Conservation (phyloP, 306 rosid genomes). For the Sophora flavescens region DNA sequence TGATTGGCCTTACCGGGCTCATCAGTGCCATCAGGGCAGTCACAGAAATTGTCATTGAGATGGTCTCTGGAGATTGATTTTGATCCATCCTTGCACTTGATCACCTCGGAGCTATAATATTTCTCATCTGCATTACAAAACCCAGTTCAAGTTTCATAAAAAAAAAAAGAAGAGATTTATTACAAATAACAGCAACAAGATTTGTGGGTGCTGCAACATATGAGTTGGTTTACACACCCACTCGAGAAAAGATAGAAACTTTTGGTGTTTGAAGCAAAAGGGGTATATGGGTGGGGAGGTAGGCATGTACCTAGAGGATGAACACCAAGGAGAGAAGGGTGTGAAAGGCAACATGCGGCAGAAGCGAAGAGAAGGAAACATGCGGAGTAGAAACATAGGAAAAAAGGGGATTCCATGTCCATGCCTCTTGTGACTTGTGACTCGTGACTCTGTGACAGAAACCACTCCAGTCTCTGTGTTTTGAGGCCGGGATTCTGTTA, state of each 20-base stretch:
- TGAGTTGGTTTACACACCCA: constrained; percentile 28
- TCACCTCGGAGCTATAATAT: constrained; percentile 64
- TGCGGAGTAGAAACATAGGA: constrained; percentile 43
- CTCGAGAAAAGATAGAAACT: constrained; percentile 29
- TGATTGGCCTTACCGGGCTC: constrained; percentile 73
- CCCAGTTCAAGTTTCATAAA: constrained; percentile 19
- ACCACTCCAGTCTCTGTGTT: neutral
- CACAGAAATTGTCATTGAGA: constrained; percentile 88
- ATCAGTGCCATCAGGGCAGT: constrained; percentile 90
- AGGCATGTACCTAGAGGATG: constrained; percentile 74
- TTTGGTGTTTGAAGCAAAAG: constrained; percentile 21
- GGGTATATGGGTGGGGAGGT: neutral
- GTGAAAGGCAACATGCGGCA: constrained; percentile 45
- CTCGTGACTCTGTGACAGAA: neutral
- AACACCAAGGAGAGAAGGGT: constrained; percentile 62
- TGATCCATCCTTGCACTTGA: constrained; percentile 79
- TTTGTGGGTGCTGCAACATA: constrained; percentile 36
- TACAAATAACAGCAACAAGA: constrained; percentile 24
- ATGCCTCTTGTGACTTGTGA: neutral
- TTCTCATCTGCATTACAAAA: constrained; percentile 74
- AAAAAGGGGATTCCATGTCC: constrained; percentile 38
- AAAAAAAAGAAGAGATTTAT: neutral
- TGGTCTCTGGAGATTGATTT: constrained; percentile 77
- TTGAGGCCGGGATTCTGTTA: neutral
- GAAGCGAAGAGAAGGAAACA: constrained; percentile 51